Base-by-base conservation (phyloP, 2,329 filamentous ascomycete genomes). In the Aspergillus caelatus region DNA sequence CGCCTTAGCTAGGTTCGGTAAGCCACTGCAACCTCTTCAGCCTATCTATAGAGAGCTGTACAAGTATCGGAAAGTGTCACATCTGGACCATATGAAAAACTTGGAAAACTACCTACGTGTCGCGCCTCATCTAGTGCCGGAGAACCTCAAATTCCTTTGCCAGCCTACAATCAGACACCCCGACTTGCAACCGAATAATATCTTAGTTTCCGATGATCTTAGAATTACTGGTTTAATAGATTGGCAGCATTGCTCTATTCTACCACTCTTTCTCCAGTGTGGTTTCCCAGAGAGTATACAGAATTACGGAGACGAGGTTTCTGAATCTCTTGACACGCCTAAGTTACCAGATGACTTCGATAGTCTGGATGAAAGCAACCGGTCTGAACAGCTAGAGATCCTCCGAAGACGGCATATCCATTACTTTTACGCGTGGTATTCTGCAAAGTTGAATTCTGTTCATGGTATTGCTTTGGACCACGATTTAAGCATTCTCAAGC, bases 121-220 rank as follows among this genome's bases (percentile, higher is more conserved):
- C 21, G 46, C 60, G 4, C 52, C 56, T 21, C n/a, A 32, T 14
- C 45, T 65, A 1, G 32, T 57, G 4, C 60, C 53, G 4, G 14
- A n/a, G 5, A 23, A 48, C 30, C 4, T 16, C 41, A 30, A 23
- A 16, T 28, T 43, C 50, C 36, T 62, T 10, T 14, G 57, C 52
- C 58, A 61, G 10, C 68, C 67, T 8, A 55, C 64, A 0, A n/a
- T 72, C 16, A 62, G 70, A 2, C 70, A 71, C 57, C 67, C 69
- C 1, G 69, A 71, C 53, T 61, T 71, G 34, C 64, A 63, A 56
- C 74, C 74, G 4, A 72, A 67, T 48, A 74, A 74, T 58, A 71
- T 64, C 57, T 68, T 75, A 21, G 67, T 64, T 5, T 55, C 54
- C 9, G 26, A 41, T 10, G 21, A 54, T 5, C 64, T 73, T 39